Evolutionary conservation across 441 rosid species (phyloP).

Genomic region (Erodium chrysanthum): DNA sequence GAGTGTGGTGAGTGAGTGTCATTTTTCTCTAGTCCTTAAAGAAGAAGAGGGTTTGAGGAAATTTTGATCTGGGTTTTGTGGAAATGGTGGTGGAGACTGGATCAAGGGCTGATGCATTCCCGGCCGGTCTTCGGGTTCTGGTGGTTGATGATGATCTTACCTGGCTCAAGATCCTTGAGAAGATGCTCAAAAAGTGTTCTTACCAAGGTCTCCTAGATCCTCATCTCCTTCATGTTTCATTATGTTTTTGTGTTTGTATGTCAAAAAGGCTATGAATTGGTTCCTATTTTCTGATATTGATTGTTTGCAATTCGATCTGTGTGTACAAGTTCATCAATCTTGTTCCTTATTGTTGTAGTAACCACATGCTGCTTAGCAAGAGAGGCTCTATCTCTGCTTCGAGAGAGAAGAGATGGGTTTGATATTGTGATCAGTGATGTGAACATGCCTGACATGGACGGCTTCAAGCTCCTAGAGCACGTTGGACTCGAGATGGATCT

Average conservation of each 20-base stretch:
- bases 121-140: slow-evolving; percentile 6
- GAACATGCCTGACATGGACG: slow-evolving; percentile 9
- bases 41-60: background rate
- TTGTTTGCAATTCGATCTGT: background rate
- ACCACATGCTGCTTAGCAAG: slow-evolving; percentile 5
- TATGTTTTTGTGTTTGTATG: no score
- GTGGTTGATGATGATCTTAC: slow-evolving; percentile 8
- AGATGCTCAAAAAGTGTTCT: slow-evolving; percentile 7
- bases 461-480: slow-evolving; percentile 5
- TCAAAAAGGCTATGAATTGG: background rate
- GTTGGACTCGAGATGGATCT: slow-evolving; percentile 9
- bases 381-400: slow-evolving; percentile 2
- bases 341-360: background rate
- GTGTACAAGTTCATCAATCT: background rate
- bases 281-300: background rate
- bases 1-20: slow-evolving; percentile 6
- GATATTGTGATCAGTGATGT: slow-evolving; percentile 10
- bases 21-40: slow-evolving; percentile 1
- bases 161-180: slow-evolving; percentile 10
- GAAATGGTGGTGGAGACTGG: slow-evolving; percentile 6
- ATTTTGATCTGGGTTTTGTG: background rate
- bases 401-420: slow-evolving; percentile 8
- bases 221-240: no score
- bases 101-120: slow-evolving; percentile 2
- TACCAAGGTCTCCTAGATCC: background rate